Base-by-base conservation (phyloP, 768 basidiomycete species). In the Rhodotorula paludigena region DNA sequence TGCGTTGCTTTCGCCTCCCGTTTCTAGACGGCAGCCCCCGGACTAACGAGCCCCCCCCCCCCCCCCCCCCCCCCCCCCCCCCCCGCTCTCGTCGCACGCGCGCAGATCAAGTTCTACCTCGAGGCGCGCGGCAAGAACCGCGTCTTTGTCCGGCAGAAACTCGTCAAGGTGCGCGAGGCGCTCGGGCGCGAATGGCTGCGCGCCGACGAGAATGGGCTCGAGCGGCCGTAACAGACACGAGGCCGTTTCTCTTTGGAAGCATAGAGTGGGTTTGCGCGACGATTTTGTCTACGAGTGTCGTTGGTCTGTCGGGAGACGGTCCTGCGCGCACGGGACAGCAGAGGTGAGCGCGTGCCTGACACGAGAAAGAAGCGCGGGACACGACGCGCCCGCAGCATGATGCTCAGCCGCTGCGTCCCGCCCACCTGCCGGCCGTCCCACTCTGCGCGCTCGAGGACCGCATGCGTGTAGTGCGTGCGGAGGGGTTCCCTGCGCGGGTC, bases 51-150 rank as follows among this genome's bases (percentile, higher is more conserved):
- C n/a, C n/a, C n/a, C n/a, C n/a, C n/a, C n/a, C n/a, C n/a, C n/a
- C n/a, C n/a, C n/a, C n/a, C n/a, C n/a, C n/a, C n/a, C n/a, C n/a
- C n/a, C n/a, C n/a, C n/a, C n/a, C n/a, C n/a, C n/a, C 25, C 21
- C 7, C 23, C 15, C 44, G 44, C 32, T 11, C 18, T 33, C 33
- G 9, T 20, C 53, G n/a, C 54, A 7, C 21, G 33, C 32, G 41
- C 59, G 42, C 59, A 82, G 88, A 89, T 92, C 79, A 93, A 93
- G 76, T 90, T 88, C 77, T 93, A 93, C 75, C 80, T 92, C 36
- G 91, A 93, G 80, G 91, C 89, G 18, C 83, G 80, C 56, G 89
- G 89, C 0, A 80, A 77, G 56, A 78, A 88, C 69, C 74, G 79
- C 0, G 68, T 67, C n/a, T 74, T 76, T 0, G 85, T 92, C 8